phyloP scores from a whole-genome alignment of 352 stramenopile genomes.

The Peronospora destructor region DNA sequence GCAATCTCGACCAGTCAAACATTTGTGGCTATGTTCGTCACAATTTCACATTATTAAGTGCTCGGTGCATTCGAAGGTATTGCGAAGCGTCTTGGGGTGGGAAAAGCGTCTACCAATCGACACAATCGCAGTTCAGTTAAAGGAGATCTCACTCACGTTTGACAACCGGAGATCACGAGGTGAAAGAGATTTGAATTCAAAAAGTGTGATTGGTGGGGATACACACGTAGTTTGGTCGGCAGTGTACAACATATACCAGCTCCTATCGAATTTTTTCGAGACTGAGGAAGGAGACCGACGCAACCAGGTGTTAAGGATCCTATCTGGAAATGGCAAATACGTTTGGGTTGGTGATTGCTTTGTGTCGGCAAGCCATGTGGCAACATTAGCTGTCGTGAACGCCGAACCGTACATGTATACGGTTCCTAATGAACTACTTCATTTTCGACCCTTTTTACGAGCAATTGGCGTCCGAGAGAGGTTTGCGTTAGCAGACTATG shows the following conservation, averaged over 20 bases:
- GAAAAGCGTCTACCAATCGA: slow-evolving; percentile 29
- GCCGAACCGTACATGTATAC: slow-evolving; percentile 61
- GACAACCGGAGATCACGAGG: slow-evolving; percentile 1
- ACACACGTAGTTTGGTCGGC: slow-evolving; percentile 41
- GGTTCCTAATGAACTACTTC: slow-evolving; percentile 52
- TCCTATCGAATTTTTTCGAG: slow-evolving; percentile 55
- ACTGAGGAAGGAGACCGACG: slow-evolving; percentile 21
- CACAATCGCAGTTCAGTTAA: slow-evolving; percentile 45
- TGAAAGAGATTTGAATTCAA: slow-evolving; percentile 2
- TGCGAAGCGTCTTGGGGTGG: slow-evolving; percentile 45
- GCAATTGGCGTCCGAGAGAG: slow-evolving; percentile 53
- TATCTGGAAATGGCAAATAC: slow-evolving; percentile 40
- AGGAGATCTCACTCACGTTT: slow-evolving; percentile 41
- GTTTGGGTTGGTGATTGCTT: slow-evolving; percentile 62
- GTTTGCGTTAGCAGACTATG: slow-evolving; percentile 52
- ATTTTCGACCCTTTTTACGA: slow-evolving; percentile 57
- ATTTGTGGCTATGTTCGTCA: slow-evolving; percentile 56
- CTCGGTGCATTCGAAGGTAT: slow-evolving; percentile 32
- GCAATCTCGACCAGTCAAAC: slow-evolving; percentile 34
- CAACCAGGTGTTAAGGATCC: slow-evolving; percentile 28
- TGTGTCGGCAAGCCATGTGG: slow-evolving; percentile 44
- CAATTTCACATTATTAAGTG: slow-evolving; percentile 55
- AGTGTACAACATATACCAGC: slow-evolving; percentile 55
- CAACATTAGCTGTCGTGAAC: slow-evolving; percentile 40
- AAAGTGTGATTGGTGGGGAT: slow-evolving; percentile 13